Conservation (phyloP, 257 asterid genomes). For the Phtheirospermum japonicum region DNA sequence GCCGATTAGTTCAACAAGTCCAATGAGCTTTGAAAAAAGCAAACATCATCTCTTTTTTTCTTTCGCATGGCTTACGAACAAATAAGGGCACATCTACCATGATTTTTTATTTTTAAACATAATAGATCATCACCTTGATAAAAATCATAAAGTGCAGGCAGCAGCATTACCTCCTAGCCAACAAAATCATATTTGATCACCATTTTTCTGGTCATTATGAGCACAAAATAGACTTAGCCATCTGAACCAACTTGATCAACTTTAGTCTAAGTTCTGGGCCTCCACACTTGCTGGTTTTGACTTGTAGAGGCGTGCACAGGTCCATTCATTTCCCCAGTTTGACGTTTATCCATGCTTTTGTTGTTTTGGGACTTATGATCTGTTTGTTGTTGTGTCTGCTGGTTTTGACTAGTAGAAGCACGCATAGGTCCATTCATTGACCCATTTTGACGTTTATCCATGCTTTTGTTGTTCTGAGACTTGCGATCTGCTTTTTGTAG, state of each 20-base stretch:
- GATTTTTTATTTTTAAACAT: no score
- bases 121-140: no score
- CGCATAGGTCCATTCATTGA: slow-evolving; percentile 29
- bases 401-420: no score
- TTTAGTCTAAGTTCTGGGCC: slow-evolving; percentile 39
- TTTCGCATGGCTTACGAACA: background rate
- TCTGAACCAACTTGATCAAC: slow-evolving; percentile 14
- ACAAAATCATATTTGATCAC: no score
- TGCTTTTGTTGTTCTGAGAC: background rate
- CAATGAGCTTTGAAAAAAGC: background rate
- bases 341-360: no score
- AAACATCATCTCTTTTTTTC: slow-evolving; percentile 4
- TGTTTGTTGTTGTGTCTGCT: no score
- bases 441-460: slow-evolving; percentile 25
- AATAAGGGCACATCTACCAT: slow-evolving; percentile 13
- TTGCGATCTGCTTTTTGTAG: no score
- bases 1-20: background rate
- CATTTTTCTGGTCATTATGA: no score
- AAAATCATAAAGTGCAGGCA: no score
- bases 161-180: no score
- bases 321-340: slow-evolving; percentile 30
- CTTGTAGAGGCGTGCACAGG: slow-evolving; percentile 37
- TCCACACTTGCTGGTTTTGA: slow-evolving; percentile 65
- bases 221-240: slow-evolving; percentile 20
- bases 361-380: slow-evolving; percentile 31